Evolutionary conservation across 2,329 filamentous ascomycete genomes (phyloP).

Genomic region (Gaeumannomyces tritici): DNA sequence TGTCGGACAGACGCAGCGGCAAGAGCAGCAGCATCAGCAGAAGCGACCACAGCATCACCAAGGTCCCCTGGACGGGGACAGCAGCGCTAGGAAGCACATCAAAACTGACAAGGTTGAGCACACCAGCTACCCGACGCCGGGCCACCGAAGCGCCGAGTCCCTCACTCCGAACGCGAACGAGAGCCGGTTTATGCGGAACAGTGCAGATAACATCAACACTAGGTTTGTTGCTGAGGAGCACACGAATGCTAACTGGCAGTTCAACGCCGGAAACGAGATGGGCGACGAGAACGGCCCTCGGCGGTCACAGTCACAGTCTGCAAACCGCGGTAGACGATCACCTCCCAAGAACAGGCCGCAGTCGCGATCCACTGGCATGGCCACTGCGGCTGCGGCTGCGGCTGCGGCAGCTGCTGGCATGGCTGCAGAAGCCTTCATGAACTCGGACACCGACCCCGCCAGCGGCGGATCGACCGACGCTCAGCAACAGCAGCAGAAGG

Average conservation of each 20-base stretch:
- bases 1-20: not conserved
- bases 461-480: not conserved
- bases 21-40: not conserved
- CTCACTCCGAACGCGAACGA: constrained; percentile 22
- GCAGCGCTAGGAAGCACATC: not conserved
- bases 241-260: constrained; percentile 33
- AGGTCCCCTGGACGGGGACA: not conserved
- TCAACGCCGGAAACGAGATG: constrained; percentile 36
- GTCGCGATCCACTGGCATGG: not conserved
- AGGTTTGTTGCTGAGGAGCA: constrained; percentile 44
- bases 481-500: constrained; percentile 7
- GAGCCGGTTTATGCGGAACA: constrained; percentile 36
- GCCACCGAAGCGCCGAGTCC: constrained; percentile 15
- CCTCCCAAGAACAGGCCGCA: constrained; percentile 7
- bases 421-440: not conserved
- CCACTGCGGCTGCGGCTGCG: not conserved
- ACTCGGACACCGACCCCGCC: not conserved
- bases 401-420: not conserved
- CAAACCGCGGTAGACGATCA: constrained; percentile 30
- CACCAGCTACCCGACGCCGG: constrained; percentile 39
- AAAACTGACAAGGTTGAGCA: constrained; percentile 11
- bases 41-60: constrained; percentile 1
- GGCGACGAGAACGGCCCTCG: constrained; percentile 18
- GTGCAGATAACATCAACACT: constrained; percentile 52
- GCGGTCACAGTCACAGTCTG: constrained; percentile 29